Evolutionary conservation across 176 grass and related monocot species (phyloP).

Genomic region (Phoenix roebelenii): DNA sequence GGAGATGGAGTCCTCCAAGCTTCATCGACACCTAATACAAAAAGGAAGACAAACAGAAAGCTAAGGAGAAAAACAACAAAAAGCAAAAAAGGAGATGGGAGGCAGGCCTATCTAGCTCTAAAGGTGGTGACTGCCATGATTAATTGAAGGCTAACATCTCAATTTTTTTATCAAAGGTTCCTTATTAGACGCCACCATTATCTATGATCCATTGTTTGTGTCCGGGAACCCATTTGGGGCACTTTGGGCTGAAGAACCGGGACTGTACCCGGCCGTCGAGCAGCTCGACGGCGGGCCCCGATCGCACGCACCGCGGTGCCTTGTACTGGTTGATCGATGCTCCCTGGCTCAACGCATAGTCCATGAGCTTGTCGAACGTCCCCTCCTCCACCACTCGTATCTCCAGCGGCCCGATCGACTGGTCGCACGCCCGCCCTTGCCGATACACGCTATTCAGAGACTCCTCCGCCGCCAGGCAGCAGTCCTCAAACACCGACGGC

Average conservation of each 20-base stretch:
- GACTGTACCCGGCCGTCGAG: constrained; percentile 55
- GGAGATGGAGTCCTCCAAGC: constrained; percentile 1
- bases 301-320: constrained; percentile 80
- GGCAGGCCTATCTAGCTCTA: not conserved
- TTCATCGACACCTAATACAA: constrained; percentile 6
- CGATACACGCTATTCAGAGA: constrained; percentile 84
- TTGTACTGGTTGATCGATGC: constrained; percentile 99
- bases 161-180: too few relatives aligned
- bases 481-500: constrained; percentile 82
- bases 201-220: constrained; percentile 67
- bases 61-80: not conserved
- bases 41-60: too few relatives aligned
- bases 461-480: constrained; percentile 86
- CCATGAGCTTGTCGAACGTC: constrained; percentile 98
- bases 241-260: constrained; percentile 80
- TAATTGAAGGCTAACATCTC: too few relatives aligned
- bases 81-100: not conserved
- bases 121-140: too few relatives aligned
- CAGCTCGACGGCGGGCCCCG: constrained; percentile 65
- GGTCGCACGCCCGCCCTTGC: constrained; percentile 69
- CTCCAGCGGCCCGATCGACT: constrained; percentile 81
- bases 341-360: constrained; percentile 83
- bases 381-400: constrained; percentile 79
- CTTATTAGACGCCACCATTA: constrained; percentile 12
- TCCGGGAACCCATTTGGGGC: constrained; percentile 73